Conservation (phyloP, 305 asterid species). For the Caryopteris hybrid region DNA sequence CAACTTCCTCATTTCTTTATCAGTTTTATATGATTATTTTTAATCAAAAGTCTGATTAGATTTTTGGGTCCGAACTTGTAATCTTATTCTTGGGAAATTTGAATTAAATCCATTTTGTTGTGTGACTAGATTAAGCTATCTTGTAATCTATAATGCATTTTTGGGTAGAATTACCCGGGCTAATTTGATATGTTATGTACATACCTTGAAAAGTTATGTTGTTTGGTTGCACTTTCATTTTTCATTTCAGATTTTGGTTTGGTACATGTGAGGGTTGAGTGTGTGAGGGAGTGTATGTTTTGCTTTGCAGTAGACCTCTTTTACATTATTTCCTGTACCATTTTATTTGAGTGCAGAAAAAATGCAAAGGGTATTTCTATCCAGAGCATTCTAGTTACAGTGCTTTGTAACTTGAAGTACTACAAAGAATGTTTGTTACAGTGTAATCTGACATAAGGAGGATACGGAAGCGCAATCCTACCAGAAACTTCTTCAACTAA, state of each 20-base stretch:
- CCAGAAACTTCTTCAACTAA: slow-evolving; percentile 34
- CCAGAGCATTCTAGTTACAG: too few species aligned
- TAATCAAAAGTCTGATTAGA: too few species aligned
- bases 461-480: slow-evolving; percentile 31
- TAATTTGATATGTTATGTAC: background rate
- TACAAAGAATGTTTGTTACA: background rate
- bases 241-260: background rate
- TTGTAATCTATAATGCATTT: background rate
- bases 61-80: too few species aligned
- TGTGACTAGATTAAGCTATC: background rate
- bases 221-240: background rate
- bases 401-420: background rate
- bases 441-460: slow-evolving; percentile 36
- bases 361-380: too few species aligned
- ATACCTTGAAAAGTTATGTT: too few species aligned
- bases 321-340: background rate
- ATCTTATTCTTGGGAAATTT: background rate
- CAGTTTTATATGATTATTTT: background rate
- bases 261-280: background rate
- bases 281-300: too few species aligned
- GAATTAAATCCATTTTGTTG: background rate
- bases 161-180: background rate
- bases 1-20: background rate
- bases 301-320: too few species aligned
- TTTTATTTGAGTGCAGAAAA: background rate